A percentile compares a stretch with the other conserved stretches of the same genome.
These are phyloP conservation scores for Sporothrix pseudoabietina DNA, from an alignment of 2,329 filamentous ascomycete species.

Conservation along the genomic window DNA sequence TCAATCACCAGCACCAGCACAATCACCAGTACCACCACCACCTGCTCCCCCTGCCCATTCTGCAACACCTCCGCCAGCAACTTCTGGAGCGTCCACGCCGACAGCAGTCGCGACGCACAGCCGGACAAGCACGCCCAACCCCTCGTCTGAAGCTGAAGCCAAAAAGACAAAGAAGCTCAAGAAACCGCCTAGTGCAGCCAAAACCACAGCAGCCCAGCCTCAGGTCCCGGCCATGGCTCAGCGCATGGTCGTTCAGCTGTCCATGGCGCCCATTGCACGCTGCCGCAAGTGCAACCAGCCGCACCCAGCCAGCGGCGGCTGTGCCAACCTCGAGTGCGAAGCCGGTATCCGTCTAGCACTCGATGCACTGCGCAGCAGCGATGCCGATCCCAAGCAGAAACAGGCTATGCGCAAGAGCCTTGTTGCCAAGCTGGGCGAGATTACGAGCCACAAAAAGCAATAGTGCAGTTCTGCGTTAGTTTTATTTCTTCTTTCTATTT, in stretches of 20 bases:
- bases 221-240: constrained; percentile 13
- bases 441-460: not conserved
- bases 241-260: constrained; percentile 26
- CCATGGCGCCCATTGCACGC: constrained; percentile 6
- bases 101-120: not conserved
- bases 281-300: constrained; percentile 30
- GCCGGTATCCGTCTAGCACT: constrained; percentile 33
- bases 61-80: not conserved
- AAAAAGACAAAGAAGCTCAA: not conserved
- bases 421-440: constrained; percentile 19
- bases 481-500: not conserved
- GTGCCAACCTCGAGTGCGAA: constrained; percentile 30
- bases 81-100: not conserved
- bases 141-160: not conserved
- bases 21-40: not conserved
- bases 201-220: not conserved
- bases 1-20: not conserved
- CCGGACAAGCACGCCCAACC: not conserved
- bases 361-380: constrained; percentile 29
- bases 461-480: not conserved
- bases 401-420: constrained; percentile 25
- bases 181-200: not conserved
- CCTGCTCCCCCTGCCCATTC: not conserved
- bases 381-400: not conserved
- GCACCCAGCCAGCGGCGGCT: constrained; percentile 22